Conservation (phyloP, 305 asterid genomes). For the Solanum hybrid region DNA sequence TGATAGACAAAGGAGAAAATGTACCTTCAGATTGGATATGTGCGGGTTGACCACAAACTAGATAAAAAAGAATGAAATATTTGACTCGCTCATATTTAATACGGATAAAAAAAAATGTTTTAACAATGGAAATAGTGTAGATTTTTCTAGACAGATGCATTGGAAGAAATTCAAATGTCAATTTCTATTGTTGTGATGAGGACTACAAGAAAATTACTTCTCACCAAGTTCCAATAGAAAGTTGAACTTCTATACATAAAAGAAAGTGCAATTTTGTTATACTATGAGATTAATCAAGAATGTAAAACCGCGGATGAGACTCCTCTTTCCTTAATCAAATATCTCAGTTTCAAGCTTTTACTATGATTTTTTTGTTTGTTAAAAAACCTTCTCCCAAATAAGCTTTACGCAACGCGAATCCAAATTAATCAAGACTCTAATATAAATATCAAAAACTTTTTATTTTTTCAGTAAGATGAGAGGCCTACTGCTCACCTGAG, state of each 20-base stretch:
- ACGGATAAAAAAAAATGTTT: background rate
- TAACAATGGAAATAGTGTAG: background rate
- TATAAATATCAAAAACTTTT: background rate
- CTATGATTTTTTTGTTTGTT: too few species aligned
- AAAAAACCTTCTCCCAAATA: too few species aligned
- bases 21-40: background rate
- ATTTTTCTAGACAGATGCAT: background rate
- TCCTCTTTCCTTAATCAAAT: background rate
- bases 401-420: accelerated
- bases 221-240: background rate
- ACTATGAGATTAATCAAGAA: background rate
- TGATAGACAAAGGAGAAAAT: background rate
- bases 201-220: background rate
- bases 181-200: background rate
- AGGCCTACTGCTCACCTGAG: background rate
- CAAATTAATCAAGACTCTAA: background rate
- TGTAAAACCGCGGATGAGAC: background rate
- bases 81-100: background rate
- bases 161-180: background rate
- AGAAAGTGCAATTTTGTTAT: background rate
- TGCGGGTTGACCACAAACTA: background rate
- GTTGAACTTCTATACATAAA: background rate
- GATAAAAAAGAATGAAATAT: background rate
- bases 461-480: background rate
- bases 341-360: background rate